These are phyloP conservation scores for Coemansia sp. DNA, from an alignment of 192 early-diverging fungal genomes.

Conservation along the genomic window DNA sequence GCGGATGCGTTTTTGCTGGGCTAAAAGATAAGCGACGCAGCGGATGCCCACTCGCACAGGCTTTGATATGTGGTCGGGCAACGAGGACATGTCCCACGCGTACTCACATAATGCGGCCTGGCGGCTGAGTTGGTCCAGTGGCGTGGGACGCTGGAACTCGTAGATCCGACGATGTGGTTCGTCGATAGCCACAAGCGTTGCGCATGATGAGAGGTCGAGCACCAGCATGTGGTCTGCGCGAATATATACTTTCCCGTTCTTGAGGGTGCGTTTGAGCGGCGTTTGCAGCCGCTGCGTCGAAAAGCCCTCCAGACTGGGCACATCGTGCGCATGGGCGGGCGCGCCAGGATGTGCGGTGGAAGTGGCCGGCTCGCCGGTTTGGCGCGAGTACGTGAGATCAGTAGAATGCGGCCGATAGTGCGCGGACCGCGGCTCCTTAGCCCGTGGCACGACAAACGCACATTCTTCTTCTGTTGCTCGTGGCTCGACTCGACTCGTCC, in stretches of 20 bases:
- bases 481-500: not conserved
- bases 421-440: not conserved
- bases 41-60: conserved; percentile 48
- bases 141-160: conserved; percentile 25
- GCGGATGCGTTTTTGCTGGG: conserved; percentile 65
- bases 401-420: not conserved
- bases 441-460: not conserved
- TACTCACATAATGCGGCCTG: conserved; percentile 9
- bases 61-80: conserved; percentile 38
- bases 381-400: not conserved
- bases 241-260: conserved; percentile 37
- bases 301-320: conserved; percentile 13
- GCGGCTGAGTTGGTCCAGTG: conserved; percentile 5
- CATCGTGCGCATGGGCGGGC: not conserved
- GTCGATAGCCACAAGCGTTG: conserved; percentile 18
- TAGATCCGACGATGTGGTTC: conserved; percentile 11
- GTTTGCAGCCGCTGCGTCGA: conserved; percentile 21
- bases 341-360: conserved; percentile 5
- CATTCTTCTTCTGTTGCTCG: not conserved
- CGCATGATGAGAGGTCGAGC: conserved; percentile 22
- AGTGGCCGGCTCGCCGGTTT: not conserved
- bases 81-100: conserved; percentile 16
- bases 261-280: conserved; percentile 30
- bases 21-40: conserved; percentile 58
- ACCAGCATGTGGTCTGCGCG: conserved; percentile 28